These are phyloP conservation scores for Mortierella alpina DNA, from an alignment of 192 early-diverging fungal species.

Conservation along the genomic window DNA sequence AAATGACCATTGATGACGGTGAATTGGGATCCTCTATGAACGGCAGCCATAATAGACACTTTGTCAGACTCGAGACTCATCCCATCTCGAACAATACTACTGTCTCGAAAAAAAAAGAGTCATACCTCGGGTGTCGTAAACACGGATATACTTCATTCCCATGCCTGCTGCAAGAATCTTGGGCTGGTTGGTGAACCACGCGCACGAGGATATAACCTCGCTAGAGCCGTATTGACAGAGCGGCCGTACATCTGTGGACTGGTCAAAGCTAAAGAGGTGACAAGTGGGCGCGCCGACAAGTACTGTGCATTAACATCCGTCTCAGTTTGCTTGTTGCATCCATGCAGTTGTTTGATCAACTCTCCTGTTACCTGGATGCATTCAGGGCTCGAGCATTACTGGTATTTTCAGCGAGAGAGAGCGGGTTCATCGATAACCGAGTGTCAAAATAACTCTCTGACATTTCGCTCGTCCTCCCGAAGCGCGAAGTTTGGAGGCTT, in stretches of 20 bases:
- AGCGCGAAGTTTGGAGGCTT: conserved; percentile 35
- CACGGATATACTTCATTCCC: conserved; percentile 73
- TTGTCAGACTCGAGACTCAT: background rate
- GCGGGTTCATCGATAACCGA: conserved; percentile 47
- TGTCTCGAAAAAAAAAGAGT: background rate
- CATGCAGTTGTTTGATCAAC: too few relatives aligned
- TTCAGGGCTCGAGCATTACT: conserved; percentile 35
- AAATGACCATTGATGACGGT: conserved; percentile 63
- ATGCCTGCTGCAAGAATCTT: conserved; percentile 76
- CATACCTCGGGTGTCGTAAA: conserved; percentile 75
- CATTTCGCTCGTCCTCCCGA: conserved; percentile 33
- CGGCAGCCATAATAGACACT: background rate
- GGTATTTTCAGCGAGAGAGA: conserved; percentile 43
- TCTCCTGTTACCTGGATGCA: conserved; percentile 24
- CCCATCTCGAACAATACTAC: too few relatives aligned
- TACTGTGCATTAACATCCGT: background rate
- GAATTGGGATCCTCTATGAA: conserved; percentile 52
- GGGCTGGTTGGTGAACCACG: conserved; percentile 71
- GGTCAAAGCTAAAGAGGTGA: conserved; percentile 15
- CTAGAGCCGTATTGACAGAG: conserved; percentile 71
- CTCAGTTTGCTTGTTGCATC: background rate
- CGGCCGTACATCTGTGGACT: conserved; percentile 45
- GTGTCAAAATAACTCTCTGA: conserved; percentile 49
- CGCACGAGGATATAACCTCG: conserved; percentile 74
- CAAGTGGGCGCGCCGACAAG: background rate